Base-by-base conservation (phyloP, 257 asterid species). In the Penstemon barbatus region DNA sequence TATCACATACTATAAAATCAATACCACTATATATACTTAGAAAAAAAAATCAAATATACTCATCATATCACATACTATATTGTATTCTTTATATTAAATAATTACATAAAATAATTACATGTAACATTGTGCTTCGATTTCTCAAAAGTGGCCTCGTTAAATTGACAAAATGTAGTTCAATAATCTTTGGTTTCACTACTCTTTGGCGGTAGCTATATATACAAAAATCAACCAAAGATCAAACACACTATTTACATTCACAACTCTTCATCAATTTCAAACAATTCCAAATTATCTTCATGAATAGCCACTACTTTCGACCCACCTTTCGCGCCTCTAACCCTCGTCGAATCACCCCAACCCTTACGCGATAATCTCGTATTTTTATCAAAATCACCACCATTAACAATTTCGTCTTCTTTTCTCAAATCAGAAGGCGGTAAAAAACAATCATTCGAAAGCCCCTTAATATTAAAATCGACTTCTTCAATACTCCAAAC, bases 231-330 rank as follows among this genome's bases (percentile, higher is more conserved):
- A 15, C 59, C 57, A 61, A 79, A 56, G 45, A 58, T 25, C 45
- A 69, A 43, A 60, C 57, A 13, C 38, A n/a, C 75, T 56, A 19
- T 25, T 25, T 25, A 63, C 43, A 41, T 50, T 68, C 69, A 76
- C 73, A 69, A 63, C 8, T 68, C 77, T 38, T 78, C 82, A 11
- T 78, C 76, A 48, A 45, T 49, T 42, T 57, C 76, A 45, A 55
- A 52, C 6, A 71, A 40, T 48, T 68, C 77, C 58, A 70, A 55
- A 75, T 43, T 70, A 5, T 82, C 76, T 3, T 80, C 87, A 60
- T 84, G 88, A 69, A 87, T 65, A 4, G 94, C 90, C 4, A 66
- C 84, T 10, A 87, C 83, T 77, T 65, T 82, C 4, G 69, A 55
- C 1, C 75, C 79, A 33, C 78, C 15, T 72, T 61, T 83, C 6